phyloP scores from a whole-genome alignment of 2,329 filamentous ascomycete species.

The Monosporascus sp. region DNA sequence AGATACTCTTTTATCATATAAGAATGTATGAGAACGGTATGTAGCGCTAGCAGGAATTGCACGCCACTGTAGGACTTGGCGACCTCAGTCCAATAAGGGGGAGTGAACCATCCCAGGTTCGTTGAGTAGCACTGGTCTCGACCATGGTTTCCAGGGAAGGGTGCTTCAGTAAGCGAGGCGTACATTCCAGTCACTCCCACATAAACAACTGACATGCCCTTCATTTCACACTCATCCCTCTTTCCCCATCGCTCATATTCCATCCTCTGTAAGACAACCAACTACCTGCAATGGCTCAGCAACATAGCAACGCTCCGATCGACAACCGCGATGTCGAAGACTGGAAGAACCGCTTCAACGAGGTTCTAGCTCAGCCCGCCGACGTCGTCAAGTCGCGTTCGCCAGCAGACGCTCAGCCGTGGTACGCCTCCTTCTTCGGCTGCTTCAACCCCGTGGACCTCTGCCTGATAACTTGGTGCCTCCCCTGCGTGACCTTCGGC shows the following conservation, averaged over 20 bases:
- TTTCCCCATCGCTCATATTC: background rate
- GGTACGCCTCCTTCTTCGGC: conserved; percentile 37
- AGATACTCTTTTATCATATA: no score
- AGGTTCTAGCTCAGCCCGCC: conserved; percentile 35
- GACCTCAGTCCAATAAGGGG: no score
- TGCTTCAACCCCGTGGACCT: conserved; percentile 41
- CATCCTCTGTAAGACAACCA: background rate
- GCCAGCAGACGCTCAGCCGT: conserved; percentile 31
- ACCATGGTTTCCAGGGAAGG: no score
- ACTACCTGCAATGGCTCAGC: background rate
- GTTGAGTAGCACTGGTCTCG: no score
- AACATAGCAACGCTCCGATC: conserved; percentile 27
- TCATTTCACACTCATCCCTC: background rate
- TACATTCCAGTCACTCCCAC: background rate
- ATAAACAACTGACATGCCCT: background rate
- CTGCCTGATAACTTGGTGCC: conserved; percentile 40
- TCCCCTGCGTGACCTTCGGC: conserved; percentile 45
- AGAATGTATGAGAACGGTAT: no score
- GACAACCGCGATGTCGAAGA: conserved; percentile 38
- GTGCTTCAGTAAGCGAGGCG: no score
- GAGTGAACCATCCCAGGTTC: no score
- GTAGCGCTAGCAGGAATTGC: no score
- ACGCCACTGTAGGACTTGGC: no score
- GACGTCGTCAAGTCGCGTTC: conserved; percentile 40
- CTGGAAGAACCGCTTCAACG: conserved; percentile 40